Conservation (phyloP, 2,329 filamentous ascomycete genomes). For the Penicillium olsonii region DNA sequence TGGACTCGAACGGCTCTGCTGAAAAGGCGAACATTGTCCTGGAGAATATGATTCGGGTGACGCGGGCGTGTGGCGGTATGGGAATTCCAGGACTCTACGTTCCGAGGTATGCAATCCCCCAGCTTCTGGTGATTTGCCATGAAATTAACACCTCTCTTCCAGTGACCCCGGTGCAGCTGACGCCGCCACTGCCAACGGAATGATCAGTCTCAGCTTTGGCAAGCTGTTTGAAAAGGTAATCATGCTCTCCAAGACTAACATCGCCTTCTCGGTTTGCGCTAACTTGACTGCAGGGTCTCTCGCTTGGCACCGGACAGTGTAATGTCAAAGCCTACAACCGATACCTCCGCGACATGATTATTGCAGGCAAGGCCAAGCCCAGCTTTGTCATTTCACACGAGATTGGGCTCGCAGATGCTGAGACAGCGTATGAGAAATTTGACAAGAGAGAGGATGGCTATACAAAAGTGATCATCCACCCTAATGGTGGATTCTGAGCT, state of each 20-base stretch:
- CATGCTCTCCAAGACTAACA: no score
- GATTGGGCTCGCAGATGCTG: slow-evolving; percentile 63
- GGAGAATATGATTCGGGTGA: slow-evolving; percentile 65
- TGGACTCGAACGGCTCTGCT: slow-evolving; percentile 55
- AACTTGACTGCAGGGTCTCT: no score
- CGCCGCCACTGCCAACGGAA: slow-evolving; percentile 60
- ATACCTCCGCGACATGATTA: slow-evolving; percentile 66
- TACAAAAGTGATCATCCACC: slow-evolving; percentile 68
- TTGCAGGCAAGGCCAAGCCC: slow-evolving; percentile 64
- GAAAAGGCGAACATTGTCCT: slow-evolving; percentile 65
- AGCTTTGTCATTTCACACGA: slow-evolving; percentile 68
- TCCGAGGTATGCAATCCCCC: slow-evolving; percentile 34
- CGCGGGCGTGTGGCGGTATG: slow-evolving; percentile 61
- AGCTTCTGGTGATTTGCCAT: not conserved
- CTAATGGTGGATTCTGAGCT: slow-evolving; percentile 51
- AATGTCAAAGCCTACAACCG: slow-evolving; percentile 70
- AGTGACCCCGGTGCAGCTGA: slow-evolving; percentile 65
- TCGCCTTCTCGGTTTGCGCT: no score
- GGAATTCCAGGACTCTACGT: slow-evolving; percentile 61
- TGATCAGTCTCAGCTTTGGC: slow-evolving; percentile 65
- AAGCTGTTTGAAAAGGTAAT: slow-evolving; percentile 68
- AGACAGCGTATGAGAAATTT: slow-evolving; percentile 65
- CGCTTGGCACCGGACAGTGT: slow-evolving; percentile 64
- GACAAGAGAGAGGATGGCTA: slow-evolving; percentile 67
- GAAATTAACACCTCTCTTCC: not conserved